Evolutionary conservation across 768 basidiomycete species (phyloP).

Genomic region (Botryobasidium botryosum): DNA sequence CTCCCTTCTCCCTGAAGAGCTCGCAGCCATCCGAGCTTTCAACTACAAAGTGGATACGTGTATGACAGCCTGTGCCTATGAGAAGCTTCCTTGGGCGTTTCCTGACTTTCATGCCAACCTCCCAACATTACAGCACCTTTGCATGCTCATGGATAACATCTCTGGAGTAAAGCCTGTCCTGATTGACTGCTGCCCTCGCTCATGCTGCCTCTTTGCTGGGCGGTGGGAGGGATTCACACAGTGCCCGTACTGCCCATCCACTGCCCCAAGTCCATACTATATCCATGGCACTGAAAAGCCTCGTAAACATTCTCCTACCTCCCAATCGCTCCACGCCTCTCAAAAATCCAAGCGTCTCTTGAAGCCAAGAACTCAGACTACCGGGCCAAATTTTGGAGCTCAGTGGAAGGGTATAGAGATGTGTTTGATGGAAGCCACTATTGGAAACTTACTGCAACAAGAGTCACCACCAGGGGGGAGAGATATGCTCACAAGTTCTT

Average conservation of each 20-base stretch:
- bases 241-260: conserved; percentile 26
- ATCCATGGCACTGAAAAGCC: conserved; percentile 13
- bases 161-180: conserved; percentile 18
- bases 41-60: too few species aligned
- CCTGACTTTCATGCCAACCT: too few species aligned
- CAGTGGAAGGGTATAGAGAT: conserved; percentile 18
- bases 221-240: conserved; percentile 14
- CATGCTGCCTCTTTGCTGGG: conserved; percentile 26
- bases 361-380: conserved; percentile 18
- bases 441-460: conserved; percentile 10
- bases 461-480: conserved; percentile 19
- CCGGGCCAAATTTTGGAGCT: conserved; percentile 15
- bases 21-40: neutral
- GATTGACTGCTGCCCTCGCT: conserved; percentile 29
- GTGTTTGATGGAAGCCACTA: conserved; percentile 25
- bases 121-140: neutral
- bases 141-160: neutral
- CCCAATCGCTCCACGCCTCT: conserved; percentile 24
- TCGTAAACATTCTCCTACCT: conserved; percentile 22
- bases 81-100: too few species aligned
- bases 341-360: conserved; percentile 14
- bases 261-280: conserved; percentile 18
- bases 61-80: too few species aligned
- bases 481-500: conserved; percentile 21
- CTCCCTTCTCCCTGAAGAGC: neutral